Conservation (phyloP, 257 asterid species). For the Scutellaria barbata region DNA sequence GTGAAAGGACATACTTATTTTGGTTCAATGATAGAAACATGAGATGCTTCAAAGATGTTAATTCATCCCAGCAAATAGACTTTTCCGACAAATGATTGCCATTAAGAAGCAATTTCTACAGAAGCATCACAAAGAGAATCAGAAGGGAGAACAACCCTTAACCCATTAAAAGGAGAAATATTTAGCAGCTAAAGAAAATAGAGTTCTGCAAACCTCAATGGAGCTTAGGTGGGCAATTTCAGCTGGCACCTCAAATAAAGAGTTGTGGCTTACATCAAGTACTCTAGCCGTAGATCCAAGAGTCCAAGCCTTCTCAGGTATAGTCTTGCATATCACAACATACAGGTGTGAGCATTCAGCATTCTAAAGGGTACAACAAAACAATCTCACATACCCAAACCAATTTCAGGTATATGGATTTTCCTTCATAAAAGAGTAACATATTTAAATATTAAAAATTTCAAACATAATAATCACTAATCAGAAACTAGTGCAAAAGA, state of each 20-base stretch:
- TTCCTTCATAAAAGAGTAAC: slow-evolving; percentile 14
- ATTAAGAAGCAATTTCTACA: slow-evolving; percentile 71
- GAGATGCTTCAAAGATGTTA: slow-evolving; percentile 68
- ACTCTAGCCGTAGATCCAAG: slow-evolving; percentile 66
- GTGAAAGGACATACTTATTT: slow-evolving; percentile 57
- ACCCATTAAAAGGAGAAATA: slow-evolving; percentile 24
- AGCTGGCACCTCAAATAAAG: slow-evolving; percentile 62
- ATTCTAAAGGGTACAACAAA: slow-evolving; percentile 26
- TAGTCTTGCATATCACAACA: slow-evolving; percentile 57
- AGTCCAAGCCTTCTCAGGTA: slow-evolving; percentile 82
- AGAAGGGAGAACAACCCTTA: slow-evolving; percentile 23
- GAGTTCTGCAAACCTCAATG: slow-evolving; percentile 56
- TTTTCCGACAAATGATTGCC: slow-evolving; percentile 60
- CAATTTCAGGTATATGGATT: slow-evolving; percentile 2
- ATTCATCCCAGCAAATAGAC: slow-evolving; percentile 77
- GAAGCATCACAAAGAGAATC: slow-evolving; percentile 31
- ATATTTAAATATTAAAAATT: not conserved
- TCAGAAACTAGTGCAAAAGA: not conserved
- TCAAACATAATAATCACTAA: slow-evolving; percentile 15
- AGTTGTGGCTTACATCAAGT: slow-evolving; percentile 77
- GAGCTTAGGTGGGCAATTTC: slow-evolving; percentile 54
- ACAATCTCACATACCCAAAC: slow-evolving; percentile 18
- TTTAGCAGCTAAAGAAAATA: slow-evolving; percentile 24
- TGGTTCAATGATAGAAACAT: slow-evolving; percentile 59
- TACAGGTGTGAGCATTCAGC: slow-evolving; percentile 37